Percentiles rank a stretch among this genome's conserved stretches.
Evolutionary conservation across 768 basidiomycete genomes (phyloP).

Genomic region (Chalciporus chontae): DNA sequence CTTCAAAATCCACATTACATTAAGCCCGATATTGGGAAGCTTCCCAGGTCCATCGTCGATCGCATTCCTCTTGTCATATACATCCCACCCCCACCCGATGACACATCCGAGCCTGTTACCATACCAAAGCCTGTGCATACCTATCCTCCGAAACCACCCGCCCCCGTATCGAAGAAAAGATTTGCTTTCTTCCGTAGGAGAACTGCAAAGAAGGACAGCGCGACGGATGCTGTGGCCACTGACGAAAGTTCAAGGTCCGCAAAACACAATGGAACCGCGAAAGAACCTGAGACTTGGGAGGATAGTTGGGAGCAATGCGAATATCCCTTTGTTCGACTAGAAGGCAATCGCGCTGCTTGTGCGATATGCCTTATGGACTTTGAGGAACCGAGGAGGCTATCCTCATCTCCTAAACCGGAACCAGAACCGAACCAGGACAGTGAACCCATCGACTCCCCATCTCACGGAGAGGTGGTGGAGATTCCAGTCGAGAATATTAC

Average conservation of each 20-base stretch:
- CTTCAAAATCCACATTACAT: constrained; percentile 70
- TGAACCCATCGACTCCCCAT: constrained; percentile 4
- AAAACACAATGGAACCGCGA: constrained; percentile 10
- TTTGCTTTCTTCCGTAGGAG: constrained; percentile 50
- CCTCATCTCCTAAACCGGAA: constrained; percentile 23
- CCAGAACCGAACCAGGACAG: constrained; percentile 30
- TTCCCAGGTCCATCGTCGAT: constrained; percentile 69
- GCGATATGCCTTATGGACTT: constrained; percentile 86
- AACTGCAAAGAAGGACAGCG: constrained; percentile 21
- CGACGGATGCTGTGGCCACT: constrained; percentile 13
- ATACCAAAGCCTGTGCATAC: constrained; percentile 48
- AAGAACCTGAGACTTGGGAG: constrained; percentile 59
- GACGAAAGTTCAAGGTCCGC: constrained; percentile 14
- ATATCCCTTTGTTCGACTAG: constrained; percentile 78
- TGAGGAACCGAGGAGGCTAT: constrained; percentile 57
- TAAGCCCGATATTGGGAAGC: constrained; percentile 74
- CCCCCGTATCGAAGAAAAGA: constrained; percentile 36
- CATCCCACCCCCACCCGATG: constrained; percentile 73
- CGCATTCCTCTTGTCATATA: constrained; percentile 82
- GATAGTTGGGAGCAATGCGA: constrained; percentile 73
- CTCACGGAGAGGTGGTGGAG: constrained; percentile 22
- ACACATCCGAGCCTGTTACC: constrained; percentile 34
- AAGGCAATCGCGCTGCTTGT: constrained; percentile 80
- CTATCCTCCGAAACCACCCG: constrained; percentile 58
- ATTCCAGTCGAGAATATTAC: constrained; percentile 35